A percentile compares a stretch with the other conserved stretches of the same genome.
phyloP scores from a whole-genome alignment of 108 stramenopile genomes.

The Skeletonema tropicum region DNA sequence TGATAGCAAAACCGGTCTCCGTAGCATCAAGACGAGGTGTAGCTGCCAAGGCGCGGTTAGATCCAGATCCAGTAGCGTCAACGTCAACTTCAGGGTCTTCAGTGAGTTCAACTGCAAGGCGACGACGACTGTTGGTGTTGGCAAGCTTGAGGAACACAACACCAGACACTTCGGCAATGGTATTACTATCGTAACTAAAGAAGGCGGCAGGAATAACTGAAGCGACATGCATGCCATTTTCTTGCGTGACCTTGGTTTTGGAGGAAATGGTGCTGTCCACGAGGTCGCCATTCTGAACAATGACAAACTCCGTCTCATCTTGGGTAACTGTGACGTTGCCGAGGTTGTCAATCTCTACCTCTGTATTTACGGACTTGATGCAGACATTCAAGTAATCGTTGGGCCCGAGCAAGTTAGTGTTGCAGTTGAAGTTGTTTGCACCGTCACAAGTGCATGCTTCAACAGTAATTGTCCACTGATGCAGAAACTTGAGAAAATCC shows the following conservation, averaged over 20 bases:
- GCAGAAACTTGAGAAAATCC: background rate
- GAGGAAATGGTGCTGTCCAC: background rate
- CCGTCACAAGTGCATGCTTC: slow-evolving; percentile 32
- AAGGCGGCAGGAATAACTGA: background rate
- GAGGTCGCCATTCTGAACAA: background rate
- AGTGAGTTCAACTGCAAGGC: background rate
- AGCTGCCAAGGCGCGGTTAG: background rate
- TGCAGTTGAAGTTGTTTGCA: slow-evolving; percentile 23
- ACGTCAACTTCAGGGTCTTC: background rate
- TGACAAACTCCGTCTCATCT: background rate
- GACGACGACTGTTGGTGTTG: background rate
- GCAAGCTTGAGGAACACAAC: slow-evolving; percentile 4
- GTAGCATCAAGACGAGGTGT: no score
- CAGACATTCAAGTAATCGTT: slow-evolving; percentile 3
- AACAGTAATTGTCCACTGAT: background rate
- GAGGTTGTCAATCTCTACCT: slow-evolving; percentile 19
- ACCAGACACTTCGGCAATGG: background rate
- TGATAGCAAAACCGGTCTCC: no score
- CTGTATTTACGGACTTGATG: slow-evolving; percentile 17
- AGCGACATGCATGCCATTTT: background rate
- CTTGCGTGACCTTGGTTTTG: background rate
- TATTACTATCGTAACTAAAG: background rate
- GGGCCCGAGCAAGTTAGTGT: background rate
- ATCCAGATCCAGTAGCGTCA: no score
- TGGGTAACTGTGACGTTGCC: background rate